Percentiles rank a stretch among this genome's conserved stretches.
phyloP scores from a whole-genome alignment of 768 basidiomycete species.

The Boletus bicolor region DNA sequence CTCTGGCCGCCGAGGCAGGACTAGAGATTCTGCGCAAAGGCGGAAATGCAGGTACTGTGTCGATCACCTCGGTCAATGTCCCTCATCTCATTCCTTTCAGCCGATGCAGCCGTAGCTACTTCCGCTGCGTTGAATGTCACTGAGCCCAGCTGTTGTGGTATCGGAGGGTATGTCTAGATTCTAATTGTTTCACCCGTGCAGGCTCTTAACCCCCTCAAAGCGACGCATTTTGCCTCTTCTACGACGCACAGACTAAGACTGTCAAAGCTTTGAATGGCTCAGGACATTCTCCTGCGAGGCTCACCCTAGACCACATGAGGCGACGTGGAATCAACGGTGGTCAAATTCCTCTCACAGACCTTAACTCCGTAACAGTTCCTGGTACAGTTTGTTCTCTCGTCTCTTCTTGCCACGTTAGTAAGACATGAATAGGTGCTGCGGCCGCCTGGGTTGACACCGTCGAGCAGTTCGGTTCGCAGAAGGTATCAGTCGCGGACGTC shows the following conservation, averaged over 20 bases:
- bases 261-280: slow-evolving; percentile 93
- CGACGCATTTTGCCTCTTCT: slow-evolving; percentile 92
- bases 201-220: slow-evolving; percentile 36
- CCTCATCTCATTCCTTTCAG: slow-evolving; percentile 34
- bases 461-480: slow-evolving; percentile 74
- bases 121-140: slow-evolving; percentile 92
- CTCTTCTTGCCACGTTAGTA: slow-evolving; percentile 1
- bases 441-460: slow-evolving; percentile 94
- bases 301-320: slow-evolving; percentile 71
- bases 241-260: slow-evolving; percentile 73
- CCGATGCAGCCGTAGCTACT: slow-evolving; percentile 92
- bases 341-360: slow-evolving; percentile 72
- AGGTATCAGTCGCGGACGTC: slow-evolving; percentile 59
- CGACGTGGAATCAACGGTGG: slow-evolving; percentile 63
- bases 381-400: slow-evolving; percentile 36
- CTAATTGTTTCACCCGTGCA: neutral
- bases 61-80: neutral
- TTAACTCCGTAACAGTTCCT: slow-evolving; percentile 92
- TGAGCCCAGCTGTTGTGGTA: slow-evolving; percentile 86
- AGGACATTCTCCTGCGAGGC: slow-evolving; percentile 76
- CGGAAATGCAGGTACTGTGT: slow-evolving; percentile 82
- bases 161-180: slow-evolving; percentile 65
- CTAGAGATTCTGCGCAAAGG: slow-evolving; percentile 89
- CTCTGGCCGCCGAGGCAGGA: slow-evolving; percentile 87
- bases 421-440: slow-evolving; percentile 64